Percentiles rank a stretch among this genome's conserved stretches.
Evolutionary conservation across 176 grass and related monocot species (phyloP).

Genomic region (Oryza glumipatula): DNA sequence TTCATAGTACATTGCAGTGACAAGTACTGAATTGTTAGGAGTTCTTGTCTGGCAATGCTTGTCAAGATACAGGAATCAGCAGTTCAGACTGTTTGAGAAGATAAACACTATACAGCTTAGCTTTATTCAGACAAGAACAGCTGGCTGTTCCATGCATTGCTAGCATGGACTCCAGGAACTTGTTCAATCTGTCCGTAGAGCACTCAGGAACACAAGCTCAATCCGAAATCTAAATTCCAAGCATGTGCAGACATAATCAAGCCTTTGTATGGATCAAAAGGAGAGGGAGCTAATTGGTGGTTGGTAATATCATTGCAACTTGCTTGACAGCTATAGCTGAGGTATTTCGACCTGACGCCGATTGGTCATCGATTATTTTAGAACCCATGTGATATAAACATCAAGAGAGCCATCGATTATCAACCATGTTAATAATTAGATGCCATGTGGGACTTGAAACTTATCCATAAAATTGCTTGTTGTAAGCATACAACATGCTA

Average conservation of each 20-base stretch:
- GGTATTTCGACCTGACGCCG: constrained; percentile 22
- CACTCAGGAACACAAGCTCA: constrained; percentile 8
- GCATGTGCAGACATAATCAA: constrained; percentile 40
- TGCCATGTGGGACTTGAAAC: constrained; percentile 31
- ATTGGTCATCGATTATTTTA: background rate
- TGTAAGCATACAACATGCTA: constrained; percentile 11
- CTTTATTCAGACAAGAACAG: constrained; percentile 25
- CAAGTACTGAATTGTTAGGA: constrained; percentile 26
- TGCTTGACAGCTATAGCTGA: constrained; percentile 45
- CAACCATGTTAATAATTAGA: constrained; percentile 23
- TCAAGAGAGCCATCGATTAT: constrained; percentile 20
- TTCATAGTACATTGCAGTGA: background rate
- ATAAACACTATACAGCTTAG: background rate
- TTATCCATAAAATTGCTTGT: background rate
- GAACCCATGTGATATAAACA: constrained; percentile 33
- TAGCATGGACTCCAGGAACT: background rate
- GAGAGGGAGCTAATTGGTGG: constrained; percentile 27
- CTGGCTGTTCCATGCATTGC: constrained; percentile 16
- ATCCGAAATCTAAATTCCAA: constrained; percentile 34
- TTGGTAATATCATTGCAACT: constrained; percentile 42
- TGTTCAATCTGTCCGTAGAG: constrained; percentile 27
- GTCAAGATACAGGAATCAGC: constrained; percentile 23
- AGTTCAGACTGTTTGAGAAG: background rate
- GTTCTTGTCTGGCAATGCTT: constrained; percentile 16
- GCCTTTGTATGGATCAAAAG: constrained; percentile 39